Base-by-base conservation (phyloP, 306 rosid species). In the Citrullus mucosospermus region DNA sequence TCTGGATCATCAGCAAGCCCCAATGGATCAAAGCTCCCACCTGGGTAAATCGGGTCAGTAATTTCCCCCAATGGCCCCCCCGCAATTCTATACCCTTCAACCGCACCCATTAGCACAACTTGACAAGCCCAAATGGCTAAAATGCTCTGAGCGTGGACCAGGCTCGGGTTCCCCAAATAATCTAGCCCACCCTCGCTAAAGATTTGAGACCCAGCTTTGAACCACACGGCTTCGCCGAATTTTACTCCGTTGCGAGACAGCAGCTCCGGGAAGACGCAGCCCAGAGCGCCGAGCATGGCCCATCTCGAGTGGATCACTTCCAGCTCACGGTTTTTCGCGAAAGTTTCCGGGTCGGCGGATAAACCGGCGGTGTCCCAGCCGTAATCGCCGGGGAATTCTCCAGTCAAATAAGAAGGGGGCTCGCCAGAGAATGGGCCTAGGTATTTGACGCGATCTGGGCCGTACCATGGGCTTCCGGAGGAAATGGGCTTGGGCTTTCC, bases 341-440 rank as follows among this genome's bases (percentile, higher is more conserved):
- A 85, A 32, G 84, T 85, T 32, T 82, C 82, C 2, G 82, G 86
- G 55, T 85, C 82, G 0, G 86, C 84, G 3, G 79, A 85, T n/a
- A 82, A 81, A 0, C 88, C 86, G 12, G 84, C 84, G 0, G 84
- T 85, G 79, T 82, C 88, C 88, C 84, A 85, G 4, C 87, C 82
- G 36, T 84, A 84, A 58, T 84, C 84, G 14, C 84, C 87, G 2
- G 84, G 87, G 28, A 84, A 85, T 25, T 84, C 86, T 41, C 84
- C 84, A 0, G 77, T 84, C 0, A 84, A 75, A 78, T 83, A 77
- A 16, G 88, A 85, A 0, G 84, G 86, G 0, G 84, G 69, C 4
- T 85, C 84, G 0, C 84, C 77, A 1, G 86, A 85, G 82, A 85
- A 85, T 5, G 88, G 86, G 1, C 88, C 88, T 72, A 85, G 66